phyloP scores from a whole-genome alignment of 2,329 filamentous ascomycete species.

The Dothidotthia symphoricarpi region DNA sequence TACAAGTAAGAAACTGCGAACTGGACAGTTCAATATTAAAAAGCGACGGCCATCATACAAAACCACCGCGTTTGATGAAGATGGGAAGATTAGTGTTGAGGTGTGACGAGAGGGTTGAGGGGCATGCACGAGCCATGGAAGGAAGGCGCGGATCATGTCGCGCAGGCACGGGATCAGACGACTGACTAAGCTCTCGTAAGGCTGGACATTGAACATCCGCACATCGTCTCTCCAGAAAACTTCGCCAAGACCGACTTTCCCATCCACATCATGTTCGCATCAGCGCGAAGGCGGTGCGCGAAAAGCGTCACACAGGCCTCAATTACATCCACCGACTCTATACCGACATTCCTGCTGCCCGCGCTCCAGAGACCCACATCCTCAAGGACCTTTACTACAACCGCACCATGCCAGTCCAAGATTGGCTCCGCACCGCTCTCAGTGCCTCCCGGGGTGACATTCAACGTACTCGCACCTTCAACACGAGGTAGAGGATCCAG shows the following conservation, averaged over 20 bases:
- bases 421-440: conserved; percentile 67
- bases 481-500: conserved; percentile 59
- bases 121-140: not conserved
- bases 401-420: conserved; percentile 68
- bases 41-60: not conserved
- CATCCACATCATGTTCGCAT: conserved; percentile 60
- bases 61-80: not conserved
- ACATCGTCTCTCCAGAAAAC: conserved; percentile 24
- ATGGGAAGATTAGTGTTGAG: conserved; percentile 4
- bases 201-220: conserved; percentile 1
- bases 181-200: conserved; percentile 13
- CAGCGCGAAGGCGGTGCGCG: conserved; percentile 56
- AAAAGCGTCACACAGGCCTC: conserved; percentile 55
- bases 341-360: conserved; percentile 72
- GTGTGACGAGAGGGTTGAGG: not conserved
- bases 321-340: conserved; percentile 45
- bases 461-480: conserved; percentile 66
- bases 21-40: not conserved
- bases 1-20: not conserved
- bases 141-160: conserved; percentile 7
- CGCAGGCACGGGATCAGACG: conserved; percentile 13
- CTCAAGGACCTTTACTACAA: conserved; percentile 67
- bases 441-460: conserved; percentile 60
- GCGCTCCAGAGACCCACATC: conserved; percentile 57
- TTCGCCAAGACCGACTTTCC: conserved; percentile 12